Conservation (phyloP, 768 basidiomycete species). For the Collybia mongolica region DNA sequence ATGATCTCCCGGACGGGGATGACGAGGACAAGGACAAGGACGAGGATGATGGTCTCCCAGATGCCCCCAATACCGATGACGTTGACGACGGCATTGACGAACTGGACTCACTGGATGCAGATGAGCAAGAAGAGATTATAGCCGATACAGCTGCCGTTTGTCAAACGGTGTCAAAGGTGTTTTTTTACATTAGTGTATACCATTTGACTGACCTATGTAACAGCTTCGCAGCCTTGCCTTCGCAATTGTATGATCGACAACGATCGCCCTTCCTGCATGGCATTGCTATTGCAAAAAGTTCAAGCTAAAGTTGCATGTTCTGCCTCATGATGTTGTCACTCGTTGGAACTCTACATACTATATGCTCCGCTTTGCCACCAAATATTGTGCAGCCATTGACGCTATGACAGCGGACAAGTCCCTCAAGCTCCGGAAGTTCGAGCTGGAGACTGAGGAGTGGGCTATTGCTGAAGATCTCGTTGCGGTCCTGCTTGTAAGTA, state of each 20-base stretch:
- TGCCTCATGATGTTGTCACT: no score
- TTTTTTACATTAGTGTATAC: background rate
- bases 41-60: conserved; percentile 8
- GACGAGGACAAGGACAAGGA: conserved; percentile 8
- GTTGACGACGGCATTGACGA: conserved; percentile 6
- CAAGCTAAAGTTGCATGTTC: no score
- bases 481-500: conserved; percentile 20
- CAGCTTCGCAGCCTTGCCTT: conserved; percentile 16
- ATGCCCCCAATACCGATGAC: background rate
- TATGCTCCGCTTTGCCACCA: conserved; percentile 22
- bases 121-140: conserved; percentile 4
- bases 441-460: no score
- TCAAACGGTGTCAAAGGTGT: conserved; percentile 22
- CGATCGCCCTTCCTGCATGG: no score
- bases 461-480: conserved; percentile 21
- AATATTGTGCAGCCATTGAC: conserved; percentile 20
- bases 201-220: background rate
- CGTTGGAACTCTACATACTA: no score
- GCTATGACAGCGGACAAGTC: conserved; percentile 13
- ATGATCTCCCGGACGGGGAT: conserved; percentile 6
- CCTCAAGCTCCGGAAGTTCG: no score
- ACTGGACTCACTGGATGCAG: conserved; percentile 3
- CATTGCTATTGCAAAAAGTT: no score
- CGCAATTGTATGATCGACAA: conserved; percentile 22
- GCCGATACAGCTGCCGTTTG: conserved; percentile 9